These are phyloP conservation scores for Ustilago loliicola DNA, from an alignment of 1,284 basidiomycete species.

Conservation along the genomic window DNA sequence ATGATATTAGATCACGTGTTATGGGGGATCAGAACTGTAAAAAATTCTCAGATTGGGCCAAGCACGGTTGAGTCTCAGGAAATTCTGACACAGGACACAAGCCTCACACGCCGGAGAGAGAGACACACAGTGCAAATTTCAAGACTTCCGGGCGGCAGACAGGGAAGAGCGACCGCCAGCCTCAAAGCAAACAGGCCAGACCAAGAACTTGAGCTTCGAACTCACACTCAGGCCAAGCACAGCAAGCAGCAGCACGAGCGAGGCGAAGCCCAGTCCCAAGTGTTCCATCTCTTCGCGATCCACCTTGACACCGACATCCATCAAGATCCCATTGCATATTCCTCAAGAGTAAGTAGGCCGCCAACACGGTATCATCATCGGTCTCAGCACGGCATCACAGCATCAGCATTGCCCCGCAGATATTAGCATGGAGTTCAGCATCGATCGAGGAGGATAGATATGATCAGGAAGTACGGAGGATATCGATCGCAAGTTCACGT, in stretches of 20 bases:
- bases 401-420: constrained; percentile 4
- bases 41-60: not conserved
- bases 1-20: not conserved
- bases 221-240: not conserved
- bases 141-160: constrained; percentile 1
- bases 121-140: not conserved
- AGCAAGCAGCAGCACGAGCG: constrained; percentile 2
- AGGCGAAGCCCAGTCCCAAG: constrained; percentile 20
- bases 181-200: not conserved
- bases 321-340: constrained; percentile 53
- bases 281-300: constrained; percentile 45
- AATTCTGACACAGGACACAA: too few species aligned
- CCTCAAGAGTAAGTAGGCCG: constrained; percentile 54
- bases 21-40: not conserved
- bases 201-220: not conserved
- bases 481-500: not conserved
- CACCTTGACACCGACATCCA: constrained; percentile 53
- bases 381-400: constrained; percentile 27
- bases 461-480: not conserved
- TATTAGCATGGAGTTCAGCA: not conserved
- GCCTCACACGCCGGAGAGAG: not conserved
- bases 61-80: too few species aligned
- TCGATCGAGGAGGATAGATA: not conserved
- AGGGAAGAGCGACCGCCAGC: not conserved
- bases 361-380: constrained; percentile 22